phyloP scores from a whole-genome alignment of 1,284 basidiomycete genomes.

The Malassezia equina region DNA sequence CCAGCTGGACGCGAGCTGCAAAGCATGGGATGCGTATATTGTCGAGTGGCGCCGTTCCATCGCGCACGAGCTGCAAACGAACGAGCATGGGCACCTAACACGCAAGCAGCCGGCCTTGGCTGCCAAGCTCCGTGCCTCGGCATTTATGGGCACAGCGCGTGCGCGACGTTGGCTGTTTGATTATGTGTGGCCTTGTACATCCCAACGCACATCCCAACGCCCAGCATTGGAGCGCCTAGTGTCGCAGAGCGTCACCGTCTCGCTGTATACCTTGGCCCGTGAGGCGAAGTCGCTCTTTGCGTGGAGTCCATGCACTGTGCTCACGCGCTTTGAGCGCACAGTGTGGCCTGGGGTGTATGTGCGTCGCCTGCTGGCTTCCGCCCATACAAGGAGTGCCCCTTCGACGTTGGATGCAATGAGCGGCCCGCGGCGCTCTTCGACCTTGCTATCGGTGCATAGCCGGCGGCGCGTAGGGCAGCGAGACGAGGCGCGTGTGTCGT shows the following conservation, averaged over 20 bases:
- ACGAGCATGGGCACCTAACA: conserved; percentile 19
- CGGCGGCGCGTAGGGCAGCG: not conserved
- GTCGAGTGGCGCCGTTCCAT: conserved; percentile 22
- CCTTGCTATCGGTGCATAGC: not conserved
- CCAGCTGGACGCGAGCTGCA: not conserved
- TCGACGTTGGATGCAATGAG: no score
- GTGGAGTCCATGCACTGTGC: not conserved
- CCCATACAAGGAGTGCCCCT: no score
- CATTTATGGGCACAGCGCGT: not conserved
- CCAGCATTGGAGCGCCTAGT: not conserved
- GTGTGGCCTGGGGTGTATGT: not conserved
- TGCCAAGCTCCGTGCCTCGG: not conserved
- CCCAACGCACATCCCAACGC: not conserved
- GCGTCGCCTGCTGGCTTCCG: not conserved
- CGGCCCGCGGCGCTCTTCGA: not conserved
- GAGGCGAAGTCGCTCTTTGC: not conserved
- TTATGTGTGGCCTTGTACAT: conserved; percentile 5
- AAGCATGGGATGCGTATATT: conserved; percentile 17
- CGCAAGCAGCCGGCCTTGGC: conserved; percentile 23
- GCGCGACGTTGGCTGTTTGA: not conserved
- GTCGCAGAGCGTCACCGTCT: not conserved
- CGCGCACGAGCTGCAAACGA: conserved; percentile 26
- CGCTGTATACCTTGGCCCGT: not conserved
- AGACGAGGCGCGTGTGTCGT: conserved; percentile 4
- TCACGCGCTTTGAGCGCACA: not conserved